Base-by-base conservation (phyloP, 2,329 filamentous ascomycete species). In the Botrytis cinerea region DNA sequence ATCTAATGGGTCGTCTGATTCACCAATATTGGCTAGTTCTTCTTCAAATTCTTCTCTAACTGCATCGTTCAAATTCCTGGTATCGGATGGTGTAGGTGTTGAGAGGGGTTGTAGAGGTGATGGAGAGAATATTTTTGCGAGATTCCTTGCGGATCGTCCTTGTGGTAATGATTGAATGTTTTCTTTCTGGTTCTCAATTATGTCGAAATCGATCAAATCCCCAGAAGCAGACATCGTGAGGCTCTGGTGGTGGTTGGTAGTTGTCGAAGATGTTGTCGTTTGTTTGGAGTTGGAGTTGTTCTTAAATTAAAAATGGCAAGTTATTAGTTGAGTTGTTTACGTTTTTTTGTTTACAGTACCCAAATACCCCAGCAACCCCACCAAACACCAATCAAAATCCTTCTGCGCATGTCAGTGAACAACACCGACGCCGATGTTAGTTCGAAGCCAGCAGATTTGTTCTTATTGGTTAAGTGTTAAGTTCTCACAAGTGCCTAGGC, bases 171-270 rank as follows among this genome's bases (percentile, higher is more conserved):
- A 91, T 83, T 98, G 95, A 73, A 99, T 98, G 83, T 99, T 99
- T 84, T 99, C 96, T 84, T 99, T 99, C 79, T 98, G 95, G 64
- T 89, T 90, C 84, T 99, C 96, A 83, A 99, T 98, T 76, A 98
- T 89, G 79, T 97, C 93, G 84, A 99, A 98, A 84, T 90, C 85
- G 81, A 91, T 89, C 57, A 89, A 82, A 77, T 91, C 88, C 74
- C 82, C 83, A 59, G 82, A 80, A 77, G 79, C 84, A 84, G 90
- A 89, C 79, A 79, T 84, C 18, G 3, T 32, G 66, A 45, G 48
- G 20, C 25, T 57, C 1, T 43, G 43, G 14, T 28, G 64, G 38
- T 48, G 32, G 46, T 54, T 45, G 20, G 18, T 69, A n/a, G 10
- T 57, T 35, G 66, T 69, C 18, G 18, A 32, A 43, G 14, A 4